A percentile compares a stretch with the other conserved stretches of the same genome.
These are phyloP conservation scores for Xylaria arbuscula DNA, from an alignment of 2,329 filamentous ascomycete genomes.

Conservation along the genomic window DNA sequence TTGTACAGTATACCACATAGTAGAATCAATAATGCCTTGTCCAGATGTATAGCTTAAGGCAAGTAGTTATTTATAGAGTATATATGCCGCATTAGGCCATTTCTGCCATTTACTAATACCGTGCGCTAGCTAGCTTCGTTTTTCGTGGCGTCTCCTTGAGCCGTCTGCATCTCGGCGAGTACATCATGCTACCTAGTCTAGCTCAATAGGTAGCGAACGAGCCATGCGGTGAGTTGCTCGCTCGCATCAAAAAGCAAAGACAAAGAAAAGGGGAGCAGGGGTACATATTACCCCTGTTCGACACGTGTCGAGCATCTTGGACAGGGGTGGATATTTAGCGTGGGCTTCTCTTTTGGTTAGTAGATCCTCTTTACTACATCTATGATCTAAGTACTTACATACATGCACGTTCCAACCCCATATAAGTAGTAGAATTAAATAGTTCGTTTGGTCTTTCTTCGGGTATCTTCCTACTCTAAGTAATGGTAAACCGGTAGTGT, in stretches of 20 bases:
- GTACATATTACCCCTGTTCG: constrained; percentile 31
- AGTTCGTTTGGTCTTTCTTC: background rate
- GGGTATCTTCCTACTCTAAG: background rate
- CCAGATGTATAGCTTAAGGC: constrained; percentile 16
- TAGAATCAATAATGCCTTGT: constrained; percentile 36
- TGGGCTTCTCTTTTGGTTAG: constrained; percentile 30
- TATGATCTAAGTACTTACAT: too few species aligned
- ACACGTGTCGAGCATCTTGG: constrained; percentile 32
- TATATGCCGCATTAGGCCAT: constrained; percentile 25
- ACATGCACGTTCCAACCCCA: background rate
- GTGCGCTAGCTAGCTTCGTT: constrained; percentile 27
- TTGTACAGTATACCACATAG: background rate
- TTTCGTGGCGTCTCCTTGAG: background rate
- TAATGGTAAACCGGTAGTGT: background rate
- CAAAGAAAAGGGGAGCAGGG: constrained; percentile 25
- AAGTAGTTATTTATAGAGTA: constrained; percentile 34
- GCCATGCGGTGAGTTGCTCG: background rate
- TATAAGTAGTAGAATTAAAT: background rate
- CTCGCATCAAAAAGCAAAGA: background rate
- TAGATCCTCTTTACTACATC: constrained; percentile 23
- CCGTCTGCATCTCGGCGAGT: constrained; percentile 15
- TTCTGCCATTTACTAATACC: constrained; percentile 21
- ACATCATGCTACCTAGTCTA: background rate
- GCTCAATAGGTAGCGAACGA: background rate
- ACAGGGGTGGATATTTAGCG: constrained; percentile 14